phyloP scores from a whole-genome alignment of 352 stramenopile species.

The Phytopythium boreale region DNA sequence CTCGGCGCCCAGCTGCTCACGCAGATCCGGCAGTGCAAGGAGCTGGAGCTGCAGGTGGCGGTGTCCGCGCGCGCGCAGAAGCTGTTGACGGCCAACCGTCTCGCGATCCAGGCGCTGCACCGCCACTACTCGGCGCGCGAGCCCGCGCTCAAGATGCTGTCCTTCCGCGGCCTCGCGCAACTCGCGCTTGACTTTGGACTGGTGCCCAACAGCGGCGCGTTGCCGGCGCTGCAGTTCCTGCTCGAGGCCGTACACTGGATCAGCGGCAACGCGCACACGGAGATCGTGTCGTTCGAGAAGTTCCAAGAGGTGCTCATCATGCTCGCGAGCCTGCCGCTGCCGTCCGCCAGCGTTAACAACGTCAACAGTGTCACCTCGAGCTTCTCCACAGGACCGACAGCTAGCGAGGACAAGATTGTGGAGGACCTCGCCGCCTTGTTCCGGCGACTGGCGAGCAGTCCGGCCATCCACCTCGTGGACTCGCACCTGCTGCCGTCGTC shows the following conservation, averaged over 20 bases:
- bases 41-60: slow-evolving; percentile 40
- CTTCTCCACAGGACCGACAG: slow-evolving; percentile 1
- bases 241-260: slow-evolving; percentile 70
- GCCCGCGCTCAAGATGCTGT: slow-evolving; percentile 49
- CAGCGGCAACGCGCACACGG: slow-evolving; percentile 53
- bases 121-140: slow-evolving; percentile 49
- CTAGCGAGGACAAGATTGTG: slow-evolving; percentile 12
- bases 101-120: slow-evolving; percentile 43
- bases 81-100: slow-evolving; percentile 32
- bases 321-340: slow-evolving; percentile 26
- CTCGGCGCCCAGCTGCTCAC: slow-evolving; percentile 42
- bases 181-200: slow-evolving; percentile 52
- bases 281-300: slow-evolving; percentile 69
- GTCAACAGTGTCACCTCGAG: neutral
- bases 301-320: slow-evolving; percentile 48
- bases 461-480: slow-evolving; percentile 26
- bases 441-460: slow-evolving; percentile 18
- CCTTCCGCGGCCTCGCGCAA: slow-evolving; percentile 43
- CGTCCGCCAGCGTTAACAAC: slow-evolving; percentile 4
- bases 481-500: slow-evolving; percentile 4
- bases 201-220: slow-evolving; percentile 13
- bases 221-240: slow-evolving; percentile 44
- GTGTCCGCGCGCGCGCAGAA: slow-evolving; percentile 14
- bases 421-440: slow-evolving; percentile 24
- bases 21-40: slow-evolving; percentile 50